Conservation (phyloP, 2,329 filamentous ascomycete species). For the Diaporthe humulicola region DNA sequence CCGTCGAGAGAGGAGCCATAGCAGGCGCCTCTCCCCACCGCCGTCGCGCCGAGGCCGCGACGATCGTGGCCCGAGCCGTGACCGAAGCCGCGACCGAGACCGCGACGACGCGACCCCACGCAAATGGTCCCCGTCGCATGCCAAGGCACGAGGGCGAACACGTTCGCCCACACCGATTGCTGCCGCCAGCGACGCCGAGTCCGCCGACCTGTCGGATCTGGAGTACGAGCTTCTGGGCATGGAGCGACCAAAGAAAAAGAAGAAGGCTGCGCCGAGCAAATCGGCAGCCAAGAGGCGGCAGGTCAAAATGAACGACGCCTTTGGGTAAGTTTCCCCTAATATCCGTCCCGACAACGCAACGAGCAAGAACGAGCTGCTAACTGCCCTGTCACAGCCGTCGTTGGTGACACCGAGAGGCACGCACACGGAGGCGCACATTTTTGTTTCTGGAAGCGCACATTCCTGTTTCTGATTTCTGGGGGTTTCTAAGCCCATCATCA, state of each 20-base stretch:
- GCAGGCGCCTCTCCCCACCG: slow-evolving; percentile 34
- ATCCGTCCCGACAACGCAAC: background rate
- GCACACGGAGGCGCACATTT: background rate
- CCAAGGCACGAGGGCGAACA: slow-evolving; percentile 25
- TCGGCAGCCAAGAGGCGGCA: slow-evolving; percentile 27
- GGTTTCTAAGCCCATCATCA: background rate
- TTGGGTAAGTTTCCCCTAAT: slow-evolving; percentile 26
- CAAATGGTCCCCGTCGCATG: slow-evolving; percentile 29
- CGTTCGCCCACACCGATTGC: slow-evolving; percentile 24
- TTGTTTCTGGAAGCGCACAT: background rate
- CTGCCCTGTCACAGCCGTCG: slow-evolving; percentile 18
- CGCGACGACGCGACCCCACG: slow-evolving; percentile 14
- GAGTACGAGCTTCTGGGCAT: slow-evolving; percentile 40
- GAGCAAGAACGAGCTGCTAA: background rate
- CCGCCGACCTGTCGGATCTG: slow-evolving; percentile 38
- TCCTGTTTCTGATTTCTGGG: background rate
- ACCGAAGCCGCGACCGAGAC: slow-evolving; percentile 16
- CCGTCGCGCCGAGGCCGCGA: slow-evolving; percentile 32
- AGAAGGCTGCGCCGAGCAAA: slow-evolving; percentile 30
- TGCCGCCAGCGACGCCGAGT: slow-evolving; percentile 34
- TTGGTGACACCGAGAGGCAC: slow-evolving; percentile 7
- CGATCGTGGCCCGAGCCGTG: background rate
- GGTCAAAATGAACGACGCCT: slow-evolving; percentile 38
- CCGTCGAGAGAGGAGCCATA: slow-evolving; percentile 26
- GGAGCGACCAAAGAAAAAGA: slow-evolving; percentile 34